A percentile compares a stretch with the other conserved stretches of the same genome.
Evolutionary conservation across 805 yeast genomes (phyloP).

Genomic region (Suhomyces xylopsoci): DNA sequence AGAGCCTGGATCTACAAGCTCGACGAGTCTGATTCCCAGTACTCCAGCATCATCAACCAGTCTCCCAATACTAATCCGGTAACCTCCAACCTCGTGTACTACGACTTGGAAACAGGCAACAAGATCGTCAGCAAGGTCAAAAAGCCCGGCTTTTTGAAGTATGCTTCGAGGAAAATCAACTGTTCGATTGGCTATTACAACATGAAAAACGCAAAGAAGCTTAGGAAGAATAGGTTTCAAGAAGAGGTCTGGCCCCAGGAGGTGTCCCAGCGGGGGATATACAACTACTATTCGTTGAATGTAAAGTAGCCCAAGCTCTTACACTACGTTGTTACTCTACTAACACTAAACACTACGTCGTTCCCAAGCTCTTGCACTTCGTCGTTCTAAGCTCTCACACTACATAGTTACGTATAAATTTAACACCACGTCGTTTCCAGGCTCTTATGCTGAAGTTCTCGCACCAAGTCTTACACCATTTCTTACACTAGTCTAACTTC

Average conservation of each 20-base stretch:
- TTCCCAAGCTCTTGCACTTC: too few relatives aligned
- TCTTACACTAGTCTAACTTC: too few relatives aligned
- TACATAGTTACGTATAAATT: too few relatives aligned
- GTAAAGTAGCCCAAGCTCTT: too few relatives aligned
- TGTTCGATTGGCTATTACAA: conserved; percentile 53
- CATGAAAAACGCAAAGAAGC: conserved; percentile 25
- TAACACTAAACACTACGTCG: too few relatives aligned
- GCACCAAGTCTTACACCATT: too few relatives aligned
- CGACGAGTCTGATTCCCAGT: conserved; percentile 28
- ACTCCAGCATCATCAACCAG: conserved; percentile 23
- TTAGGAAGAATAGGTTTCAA: conserved; percentile 15
- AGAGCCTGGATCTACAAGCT: conserved; percentile 75
- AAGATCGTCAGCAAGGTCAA: conserved; percentile 47
- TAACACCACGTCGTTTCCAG: too few relatives aligned
- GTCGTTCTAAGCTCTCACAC: too few relatives aligned
- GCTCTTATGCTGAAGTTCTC: too few relatives aligned
- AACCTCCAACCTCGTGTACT: conserved; percentile 47
- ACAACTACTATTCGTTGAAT: conserved; percentile 55
- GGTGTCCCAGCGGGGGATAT: conserved; percentile 52
- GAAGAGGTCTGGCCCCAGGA: conserved; percentile 53
- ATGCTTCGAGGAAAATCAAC: conserved; percentile 51
- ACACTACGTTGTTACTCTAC: too few relatives aligned
- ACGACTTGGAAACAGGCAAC: conserved; percentile 63
- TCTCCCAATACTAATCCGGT: conserved; percentile 9
- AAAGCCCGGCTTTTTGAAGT: conserved; percentile 50